Base-by-base conservation (phyloP, 1,139 yeast species). In the Hemisphaericaspora subhashii region DNA sequence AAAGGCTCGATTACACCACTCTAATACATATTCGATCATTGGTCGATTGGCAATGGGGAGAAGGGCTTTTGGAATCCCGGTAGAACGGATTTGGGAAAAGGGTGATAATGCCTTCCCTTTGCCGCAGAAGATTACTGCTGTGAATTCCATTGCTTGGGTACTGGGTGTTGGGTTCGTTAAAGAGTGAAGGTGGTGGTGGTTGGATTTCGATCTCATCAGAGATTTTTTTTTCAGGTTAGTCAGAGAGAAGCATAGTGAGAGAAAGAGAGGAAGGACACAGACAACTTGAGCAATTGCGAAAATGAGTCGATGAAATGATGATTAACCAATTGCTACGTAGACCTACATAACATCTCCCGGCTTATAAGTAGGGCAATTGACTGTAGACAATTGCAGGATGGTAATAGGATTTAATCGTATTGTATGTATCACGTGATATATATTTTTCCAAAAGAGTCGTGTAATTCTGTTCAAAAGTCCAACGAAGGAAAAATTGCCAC, bases 1-100 rank as follows among this genome's bases (percentile, higher is more conserved):
- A 44, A 84, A 83, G 1, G 95, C 98, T 55, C 75, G 74, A 53
- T 83, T 88, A 69, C 98, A 89, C 98, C 98, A 94, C 50, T 86
- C 90, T 33, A 94, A 70, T 3, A 86, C 95, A 55, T 88, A 86
- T 50, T 83, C 83, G 35, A 94, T 68, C 86, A 92, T 82, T n/a
- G 97, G 95, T 52, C 77, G 75, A 59, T 90, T 90, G 12, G 94
- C 98, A 31, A 94, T 73, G 2, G 98, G 98, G 37, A 94, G 64
- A 40, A 90, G 66, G 0, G 97, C 94, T 65, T 92, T 92, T 5
- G 95, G 79, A 9, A 77, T 57, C 7, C 94, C 90, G 1, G 83
- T 71, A 7, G 73, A 62, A 38, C 78, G 65, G 29, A 72, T 73
- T 30, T 74, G 66, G 0, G 94, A 77, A 45, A 89, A 79, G 0